Evolutionary conservation across 2,329 filamentous ascomycete species (phyloP), one percentile per base, ranked within the genome.

Genomic region (Fusarium sp.): DNA sequence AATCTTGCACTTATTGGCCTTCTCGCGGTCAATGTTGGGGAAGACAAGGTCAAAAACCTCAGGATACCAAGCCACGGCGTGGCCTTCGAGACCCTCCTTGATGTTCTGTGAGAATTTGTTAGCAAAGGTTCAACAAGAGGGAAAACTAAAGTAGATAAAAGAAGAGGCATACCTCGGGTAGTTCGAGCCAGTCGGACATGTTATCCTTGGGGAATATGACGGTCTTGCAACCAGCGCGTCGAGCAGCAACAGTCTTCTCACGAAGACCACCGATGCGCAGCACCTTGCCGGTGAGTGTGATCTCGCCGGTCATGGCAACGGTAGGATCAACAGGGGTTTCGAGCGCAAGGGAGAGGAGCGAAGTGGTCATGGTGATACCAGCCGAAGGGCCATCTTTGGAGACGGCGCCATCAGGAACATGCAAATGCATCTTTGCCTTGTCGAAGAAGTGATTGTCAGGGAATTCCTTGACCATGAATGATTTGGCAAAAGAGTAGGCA

Each of bases 311-410:
- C 95, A 99, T 99, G 56, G 96, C 94, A 67, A 98, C 88, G 1
- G 91, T 92, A 7, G 94, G 92, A 71, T 93, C 84, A 45, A 99
- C 83, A 14, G 89, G 84, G 41, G 84, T 84, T 66, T 97, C 87
- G 35, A 98, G 79, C 9, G 92, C 94, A 60, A 99, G 81, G 48
- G 90, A 94, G 46, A 99, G 81, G 69, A 99, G 78, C 55, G 91
- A 93, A 7, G 93, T 96, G n/a, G 95, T 90, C 95, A 99, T 99
- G 7, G 95, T 99, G 71, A 99, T 95, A 73, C 95, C 95, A 17
- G 95, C 95, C 43, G 90, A 93, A 5, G 91, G 91, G 0, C 90
- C 95, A 73, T 99, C 95, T 78, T 99, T 99, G 67, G 91, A 91
- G 52, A 97, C 93, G 9, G 95, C 95, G 6, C 95, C 95, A 75